These are phyloP conservation scores for Boletellus ananas DNA, from an alignment of 768 basidiomycete species.

Conservation along the genomic window DNA sequence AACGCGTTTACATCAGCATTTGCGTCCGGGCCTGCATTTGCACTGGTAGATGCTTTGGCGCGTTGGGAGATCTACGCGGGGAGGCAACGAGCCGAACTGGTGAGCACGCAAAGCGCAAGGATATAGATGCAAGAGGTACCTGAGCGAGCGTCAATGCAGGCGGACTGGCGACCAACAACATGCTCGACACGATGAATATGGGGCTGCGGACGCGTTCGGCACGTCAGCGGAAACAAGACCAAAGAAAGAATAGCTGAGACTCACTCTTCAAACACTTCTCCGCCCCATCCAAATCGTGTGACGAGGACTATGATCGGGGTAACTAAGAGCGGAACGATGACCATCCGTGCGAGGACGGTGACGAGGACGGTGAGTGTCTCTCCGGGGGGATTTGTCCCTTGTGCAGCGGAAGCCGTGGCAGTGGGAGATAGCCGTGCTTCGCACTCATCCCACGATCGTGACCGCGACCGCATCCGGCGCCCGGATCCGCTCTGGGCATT, in stretches of 20 bases:
- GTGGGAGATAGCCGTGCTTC: background rate
- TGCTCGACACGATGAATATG: constrained; percentile 81
- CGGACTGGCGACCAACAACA: constrained; percentile 78
- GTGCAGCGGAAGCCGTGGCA: background rate
- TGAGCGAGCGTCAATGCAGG: constrained; percentile 73
- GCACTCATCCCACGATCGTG: background rate
- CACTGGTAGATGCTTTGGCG: background rate
- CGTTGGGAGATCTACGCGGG: constrained; percentile 21
- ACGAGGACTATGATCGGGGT: constrained; percentile 71
- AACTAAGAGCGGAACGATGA: constrained; percentile 74
- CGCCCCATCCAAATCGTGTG: constrained; percentile 43
- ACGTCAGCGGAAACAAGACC: background rate
- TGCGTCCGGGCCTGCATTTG: background rate
- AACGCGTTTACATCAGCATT: background rate
- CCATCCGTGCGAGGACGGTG: constrained; percentile 80
- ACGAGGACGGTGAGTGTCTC: constrained; percentile 84
- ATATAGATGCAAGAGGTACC: constrained; percentile 30
- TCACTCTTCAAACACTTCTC: constrained; percentile 67
- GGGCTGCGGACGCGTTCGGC: constrained; percentile 45
- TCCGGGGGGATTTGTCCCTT: constrained; percentile 39
- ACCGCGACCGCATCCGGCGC: background rate
- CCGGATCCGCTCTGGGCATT: background rate
- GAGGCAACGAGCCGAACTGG: too few species aligned
- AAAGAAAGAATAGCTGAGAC: constrained; percentile 28
- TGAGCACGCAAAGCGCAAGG: background rate